A percentile compares a stretch with the other conserved stretches of the same genome.
These are phyloP conservation scores for Amoeboaphelidium occidentale DNA, from an alignment of 371 early-diverging fungal species.

Conservation along the genomic window DNA sequence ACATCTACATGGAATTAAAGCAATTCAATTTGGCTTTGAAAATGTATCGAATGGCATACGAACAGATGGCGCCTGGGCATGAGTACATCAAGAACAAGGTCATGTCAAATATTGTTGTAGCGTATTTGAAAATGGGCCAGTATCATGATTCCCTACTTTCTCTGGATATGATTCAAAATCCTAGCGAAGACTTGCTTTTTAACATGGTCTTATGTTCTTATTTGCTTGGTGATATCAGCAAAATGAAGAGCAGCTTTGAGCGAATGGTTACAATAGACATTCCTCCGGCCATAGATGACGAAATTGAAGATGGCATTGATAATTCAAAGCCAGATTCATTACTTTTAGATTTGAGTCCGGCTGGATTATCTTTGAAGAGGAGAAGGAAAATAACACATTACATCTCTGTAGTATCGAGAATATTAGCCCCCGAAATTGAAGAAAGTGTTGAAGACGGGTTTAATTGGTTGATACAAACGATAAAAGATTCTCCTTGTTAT, in stretches of 20 bases:
- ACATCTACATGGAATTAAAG: conserved; percentile 22
- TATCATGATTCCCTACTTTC: conserved; percentile 26
- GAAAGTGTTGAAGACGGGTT: conserved; percentile 12
- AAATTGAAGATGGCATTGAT: conserved; percentile 21
- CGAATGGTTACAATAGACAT: conserved; percentile 14
- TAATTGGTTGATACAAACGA: conserved; percentile 20
- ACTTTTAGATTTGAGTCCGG: too few relatives aligned
- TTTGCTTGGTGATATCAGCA: conserved; percentile 22
- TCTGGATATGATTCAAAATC: conserved; percentile 24
- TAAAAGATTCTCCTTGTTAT: conserved; percentile 13
- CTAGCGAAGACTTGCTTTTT: conserved; percentile 20
- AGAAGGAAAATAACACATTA: conserved; percentile 11
- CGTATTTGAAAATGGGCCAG: conserved; percentile 22
- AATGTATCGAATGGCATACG: conserved; percentile 31
- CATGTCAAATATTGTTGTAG: conserved; percentile 23
- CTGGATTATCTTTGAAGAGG: too few relatives aligned
- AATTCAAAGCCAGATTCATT: too few relatives aligned
- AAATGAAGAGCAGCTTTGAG: conserved; percentile 20
- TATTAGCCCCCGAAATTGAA: conserved; percentile 20
- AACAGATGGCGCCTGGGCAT: conserved; percentile 16
- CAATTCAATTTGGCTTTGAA: conserved; percentile 25
- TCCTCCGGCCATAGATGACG: conserved; percentile 7
- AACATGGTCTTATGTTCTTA: conserved; percentile 26
- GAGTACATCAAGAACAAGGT: conserved; percentile 15
- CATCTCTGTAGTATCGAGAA: conserved; percentile 18